phyloP scores from a whole-genome alignment of 2,329 filamentous ascomycete genomes.

The Mollisiaceae sp. region DNA sequence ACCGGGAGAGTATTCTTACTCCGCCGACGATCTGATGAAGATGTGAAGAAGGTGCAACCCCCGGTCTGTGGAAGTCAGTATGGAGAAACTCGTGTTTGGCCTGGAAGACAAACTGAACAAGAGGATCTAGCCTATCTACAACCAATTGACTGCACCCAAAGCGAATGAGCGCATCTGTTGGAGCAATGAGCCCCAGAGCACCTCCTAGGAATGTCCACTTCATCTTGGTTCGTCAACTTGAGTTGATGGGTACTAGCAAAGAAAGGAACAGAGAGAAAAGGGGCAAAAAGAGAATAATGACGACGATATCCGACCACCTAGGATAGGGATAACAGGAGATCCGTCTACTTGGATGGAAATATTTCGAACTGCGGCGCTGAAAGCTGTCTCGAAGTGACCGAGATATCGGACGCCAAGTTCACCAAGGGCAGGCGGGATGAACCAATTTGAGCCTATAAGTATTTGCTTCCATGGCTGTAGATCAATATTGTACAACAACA shows the following conservation, averaged over 20 bases:
- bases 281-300: too few species aligned
- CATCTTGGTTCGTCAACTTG: neutral
- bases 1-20: constrained; percentile 11
- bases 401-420: too few species aligned
- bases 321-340: too few species aligned
- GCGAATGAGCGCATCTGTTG: constrained; percentile 18
- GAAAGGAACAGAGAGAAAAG: too few species aligned
- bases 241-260: too few species aligned
- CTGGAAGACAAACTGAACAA: constrained; percentile 14
- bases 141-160: constrained; percentile 32
- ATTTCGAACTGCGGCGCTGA: too few species aligned
- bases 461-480: too few species aligned
- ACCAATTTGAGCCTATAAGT: too few species aligned
- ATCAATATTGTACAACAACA: neutral
- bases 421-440: too few species aligned
- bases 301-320: too few species aligned
- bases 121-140: constrained; percentile 30
- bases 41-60: constrained; percentile 25
- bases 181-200: neutral
- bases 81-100: neutral
- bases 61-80: constrained; percentile 17
- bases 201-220: neutral
- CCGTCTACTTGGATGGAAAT: too few species aligned
- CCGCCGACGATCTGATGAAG: constrained; percentile 33
- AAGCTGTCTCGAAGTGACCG: too few species aligned